phyloP scores from a whole-genome alignment of 2,329 filamentous ascomycete species.

The Ceratocystis smalleyi region DNA sequence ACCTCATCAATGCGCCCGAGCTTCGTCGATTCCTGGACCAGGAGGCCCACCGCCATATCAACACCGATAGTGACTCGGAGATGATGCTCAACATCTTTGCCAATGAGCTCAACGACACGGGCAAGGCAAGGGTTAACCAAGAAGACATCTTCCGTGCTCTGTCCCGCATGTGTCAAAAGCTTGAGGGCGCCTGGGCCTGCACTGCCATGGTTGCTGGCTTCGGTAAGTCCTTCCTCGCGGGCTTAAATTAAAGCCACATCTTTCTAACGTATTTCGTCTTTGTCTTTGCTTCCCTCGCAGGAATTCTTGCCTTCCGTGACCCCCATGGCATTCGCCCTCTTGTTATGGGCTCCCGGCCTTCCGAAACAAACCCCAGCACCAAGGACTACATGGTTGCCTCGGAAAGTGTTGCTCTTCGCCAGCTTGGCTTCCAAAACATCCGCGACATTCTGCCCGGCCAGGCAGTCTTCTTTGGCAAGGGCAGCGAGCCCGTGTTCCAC shows the following conservation, averaged over 20 bases:
- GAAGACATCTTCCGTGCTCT: constrained; percentile 63
- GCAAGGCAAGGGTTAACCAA: constrained; percentile 64
- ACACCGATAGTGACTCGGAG: constrained; percentile 79
- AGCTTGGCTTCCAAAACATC: constrained; percentile 65
- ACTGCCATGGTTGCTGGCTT: constrained; percentile 71
- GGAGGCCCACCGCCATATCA: constrained; percentile 72
- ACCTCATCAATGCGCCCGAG: constrained; percentile 62
- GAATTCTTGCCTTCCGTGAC: constrained; percentile 18
- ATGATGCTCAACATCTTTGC: constrained; percentile 77
- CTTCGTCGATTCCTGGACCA: constrained; percentile 57
- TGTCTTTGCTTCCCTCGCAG: background rate
- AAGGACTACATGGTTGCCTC: constrained; percentile 85
- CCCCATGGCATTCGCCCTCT: constrained; percentile 64
- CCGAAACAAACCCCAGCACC: constrained; percentile 42
- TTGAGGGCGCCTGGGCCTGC: constrained; percentile 63
- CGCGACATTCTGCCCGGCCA: constrained; percentile 67
- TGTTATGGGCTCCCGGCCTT: constrained; percentile 58
- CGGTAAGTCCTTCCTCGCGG: constrained; percentile 28
- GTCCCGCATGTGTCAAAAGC: constrained; percentile 54
- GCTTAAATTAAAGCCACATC: background rate
- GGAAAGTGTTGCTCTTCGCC: constrained; percentile 67
- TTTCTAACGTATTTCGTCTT: constrained; percentile 31
- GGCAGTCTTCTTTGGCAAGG: constrained; percentile 74
- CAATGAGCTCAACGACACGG: constrained; percentile 61
- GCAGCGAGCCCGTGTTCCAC: constrained; percentile 53